A percentile compares a stretch with the other conserved stretches of the same genome.
phyloP scores from a whole-genome alignment of 768 basidiomycete genomes.

The Sporobolomyces pararoseus region DNA sequence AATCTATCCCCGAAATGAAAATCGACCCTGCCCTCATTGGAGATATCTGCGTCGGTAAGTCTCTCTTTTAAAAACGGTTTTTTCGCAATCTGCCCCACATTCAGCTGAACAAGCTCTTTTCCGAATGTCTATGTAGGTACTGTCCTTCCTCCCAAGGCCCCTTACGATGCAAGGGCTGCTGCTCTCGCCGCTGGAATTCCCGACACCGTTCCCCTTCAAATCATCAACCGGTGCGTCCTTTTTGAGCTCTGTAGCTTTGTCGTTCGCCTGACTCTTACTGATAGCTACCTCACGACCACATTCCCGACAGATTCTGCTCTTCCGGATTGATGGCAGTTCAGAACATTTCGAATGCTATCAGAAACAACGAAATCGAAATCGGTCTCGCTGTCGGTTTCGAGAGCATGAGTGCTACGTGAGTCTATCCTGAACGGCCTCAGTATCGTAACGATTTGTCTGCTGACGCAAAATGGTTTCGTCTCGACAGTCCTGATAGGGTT shows the following conservation, averaged over 20 bases:
- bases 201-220: constrained; percentile 66
- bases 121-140: too few relatives aligned
- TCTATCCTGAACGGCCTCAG: too few relatives aligned
- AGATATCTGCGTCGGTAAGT: constrained; percentile 58
- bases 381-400: constrained; percentile 85
- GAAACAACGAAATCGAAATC: constrained; percentile 74
- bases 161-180: constrained; percentile 83
- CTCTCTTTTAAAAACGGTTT: too few relatives aligned
- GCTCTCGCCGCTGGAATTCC: constrained; percentile 78
- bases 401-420: constrained; percentile 65
- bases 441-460: too few relatives aligned
- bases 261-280: too few relatives aligned
- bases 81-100: background rate
- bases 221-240: constrained; percentile 62
- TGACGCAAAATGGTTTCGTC: too few relatives aligned
- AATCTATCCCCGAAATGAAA: constrained; percentile 35
- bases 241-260: background rate
- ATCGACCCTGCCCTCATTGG: constrained; percentile 77
- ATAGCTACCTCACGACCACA: too few relatives aligned
- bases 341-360: constrained; percentile 76
- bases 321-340: constrained; percentile 77
- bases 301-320: constrained; percentile 62
- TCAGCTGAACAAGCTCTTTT: too few relatives aligned
- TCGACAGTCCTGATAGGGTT: background rate
- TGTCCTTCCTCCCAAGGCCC: constrained; percentile 74